Evolutionary conservation across 2,329 filamentous ascomycete genomes (phyloP), one percentile per base, ranked within the genome.

Genomic region (Balansia obtecta): DNA sequence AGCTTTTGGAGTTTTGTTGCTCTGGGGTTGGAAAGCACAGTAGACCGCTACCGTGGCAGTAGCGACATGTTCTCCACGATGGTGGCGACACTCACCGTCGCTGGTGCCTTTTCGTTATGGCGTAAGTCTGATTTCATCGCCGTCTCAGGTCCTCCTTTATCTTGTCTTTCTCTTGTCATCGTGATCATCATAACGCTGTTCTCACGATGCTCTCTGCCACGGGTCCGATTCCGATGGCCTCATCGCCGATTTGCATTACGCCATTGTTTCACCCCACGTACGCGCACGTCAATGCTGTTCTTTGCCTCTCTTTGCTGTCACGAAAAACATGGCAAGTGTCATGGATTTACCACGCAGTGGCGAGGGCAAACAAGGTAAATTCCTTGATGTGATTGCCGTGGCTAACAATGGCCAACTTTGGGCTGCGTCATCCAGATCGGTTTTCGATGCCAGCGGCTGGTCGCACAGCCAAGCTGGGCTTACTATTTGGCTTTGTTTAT

Each of bases 81-180:
- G 6, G 75, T 90, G 52, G 89, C 93, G 27, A 90, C 87, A 45
- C 71, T 95, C 64, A 85, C 86, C 0, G 84, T 93, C 37, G 88
- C 90, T 0, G 91, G 91, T 2, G 75, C 82, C 9, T 96, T 95
- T 73, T 95, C 89, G 63, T 71, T 89, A 52, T 85, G 86, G 79
- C 86, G 88, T 90, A 75, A 63, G 83, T 73, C 45, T 46, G 39
- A 48, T 45, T 50, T 44, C 39, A 18, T 50, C 42, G 52, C 45
- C 40, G 30, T 50, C 46, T 37, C 27, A 18, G 11, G 27, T 10
- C 27, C 15, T n/a, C 4, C 37, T 16, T n/a, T n/a, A 32, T 9
- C 30, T 10, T 18, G 13, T 20, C n/a, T 30, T 6, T n/a, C 16
- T 33, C 8, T 16, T 15, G 4, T n/a, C 10, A 18, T 18, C 37